Evolutionary conservation across 1,139 yeast species (phyloP), one percentile per base, ranked within the genome.

Genomic region (Saccharomyces hybrid): DNA sequence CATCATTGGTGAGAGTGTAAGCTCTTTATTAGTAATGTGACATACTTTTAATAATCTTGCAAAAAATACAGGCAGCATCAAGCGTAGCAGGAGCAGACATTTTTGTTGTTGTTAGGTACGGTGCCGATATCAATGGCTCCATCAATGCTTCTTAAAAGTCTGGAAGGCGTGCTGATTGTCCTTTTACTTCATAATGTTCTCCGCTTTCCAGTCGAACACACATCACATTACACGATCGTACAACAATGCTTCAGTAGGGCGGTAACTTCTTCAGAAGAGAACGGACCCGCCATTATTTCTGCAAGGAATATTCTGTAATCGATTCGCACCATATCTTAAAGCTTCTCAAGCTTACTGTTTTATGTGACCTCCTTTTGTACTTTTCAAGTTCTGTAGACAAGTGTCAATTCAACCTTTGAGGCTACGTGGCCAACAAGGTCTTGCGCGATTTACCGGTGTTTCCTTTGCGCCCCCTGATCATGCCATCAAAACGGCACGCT

Each of bases 21-120:
- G 25, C 25, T 23, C 25, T 23, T 23, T 23, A 23, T 23, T 23
- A 23, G 25, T 23, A 23, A 23, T 23, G 25, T 14, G 13, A 68
- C 79, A 48, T 67, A 77, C 84, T 96, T 68, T 87, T 88, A 73
- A 91, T 83, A 71, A 91, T 91, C 68, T 89, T 88, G 76, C 98
- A 91, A 69, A 91, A 91, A 64, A 91, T 82, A 74, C 98, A 91
- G 50, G 82, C 71, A 20, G 87, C 84, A 49, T 65, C 69, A 50
- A 63, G 67, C n/a, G 58, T 65, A 27, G 52, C 56, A 27, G 61
- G 32, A 28, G 62, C 50, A 44, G 62, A 57, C 62, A 60, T 60
- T 46, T 6, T 52, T 28, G 14, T 38, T 7, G n/a, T 13, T 20
- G 20, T 38, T 5, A 9, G 13, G 11, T 34, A 13, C 11, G 16